Base-by-base conservation (phyloP, 1,284 basidiomycete genomes). In the Phellinidium pouzarii region DNA sequence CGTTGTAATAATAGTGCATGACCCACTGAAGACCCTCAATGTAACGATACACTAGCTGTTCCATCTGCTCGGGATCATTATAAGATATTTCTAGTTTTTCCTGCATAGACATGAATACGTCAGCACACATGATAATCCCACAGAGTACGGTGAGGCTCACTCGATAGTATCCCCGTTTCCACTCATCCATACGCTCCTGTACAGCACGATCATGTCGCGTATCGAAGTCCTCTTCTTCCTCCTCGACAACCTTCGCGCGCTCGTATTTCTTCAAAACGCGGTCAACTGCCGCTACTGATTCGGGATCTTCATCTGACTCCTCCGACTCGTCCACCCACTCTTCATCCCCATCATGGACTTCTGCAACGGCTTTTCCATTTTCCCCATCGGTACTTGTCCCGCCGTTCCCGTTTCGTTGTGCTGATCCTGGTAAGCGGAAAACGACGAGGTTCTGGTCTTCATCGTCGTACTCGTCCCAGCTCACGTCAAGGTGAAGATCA, bases 11-110 rank as follows among this genome's bases (percentile, higher is more conserved):
- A 70, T 99, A 99, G 66, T 94, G 89, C 82, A 99, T 87, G 27
- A 99, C 93, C 96, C 95, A 99, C 66, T 99, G 96, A 57, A 99
- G 71, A 0, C 95, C 96, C 66, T 99, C 93, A 36, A 93, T 79
- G 67, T 97, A 99, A 57, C 84, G 80, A 63, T 78, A 92, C 8
- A 82, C 73, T 50, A 97, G 71, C 45, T 77, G 76, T 48, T 74
- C 72, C 73, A 93, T 79, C 51, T 80, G 73, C 61, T 84, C 72
- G 2, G 80, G 78, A 59, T 87, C 68, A 59, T 87, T 76, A 59
- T 80, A 89, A 22, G 82, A 82, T 59, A 96, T 84, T 55, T 86
- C 81, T 50, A 97, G 70, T 70, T 97, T 97, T 25, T 80, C 84
- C 87, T 92, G 43, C 6, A 19, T n/a, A 26, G 11, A 36, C 14